A percentile compares a stretch with the other conserved stretches of the same genome.
These are phyloP conservation scores for Chrysanthemum seticuspe DNA, from an alignment of 129 eudicot genomes.

Conservation along the genomic window DNA sequence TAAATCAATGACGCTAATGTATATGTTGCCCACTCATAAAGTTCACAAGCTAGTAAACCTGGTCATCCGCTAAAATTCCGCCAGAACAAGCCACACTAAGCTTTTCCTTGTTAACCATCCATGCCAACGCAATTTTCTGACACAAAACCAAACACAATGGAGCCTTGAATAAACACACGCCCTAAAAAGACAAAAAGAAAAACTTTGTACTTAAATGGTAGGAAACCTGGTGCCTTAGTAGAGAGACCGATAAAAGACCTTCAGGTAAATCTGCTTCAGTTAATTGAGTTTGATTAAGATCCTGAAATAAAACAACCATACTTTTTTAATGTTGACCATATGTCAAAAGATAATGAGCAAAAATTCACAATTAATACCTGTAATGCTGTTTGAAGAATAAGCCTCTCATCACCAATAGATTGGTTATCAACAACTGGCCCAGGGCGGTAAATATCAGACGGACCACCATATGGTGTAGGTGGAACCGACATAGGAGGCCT, in stretches of 20 bases:
- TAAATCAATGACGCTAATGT: neutral
- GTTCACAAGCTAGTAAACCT: slow-evolving; percentile 41
- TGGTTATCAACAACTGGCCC: slow-evolving; percentile 53
- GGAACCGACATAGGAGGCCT: slow-evolving; percentile 31
- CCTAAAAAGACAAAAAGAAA: neutral
- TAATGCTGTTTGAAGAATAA: slow-evolving; percentile 68
- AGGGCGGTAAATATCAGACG: slow-evolving; percentile 44
- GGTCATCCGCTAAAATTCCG: slow-evolving; percentile 96
- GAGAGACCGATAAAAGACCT: slow-evolving; percentile 74
- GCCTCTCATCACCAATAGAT: slow-evolving; percentile 57
- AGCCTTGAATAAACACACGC: slow-evolving; percentile 9
- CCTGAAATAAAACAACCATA: slow-evolving; percentile 49
- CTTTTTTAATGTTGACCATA: neutral
- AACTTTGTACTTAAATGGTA: slow-evolving; percentile 10
- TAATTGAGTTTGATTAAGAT: slow-evolving; percentile 53
- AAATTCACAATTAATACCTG: slow-evolving; percentile 46
- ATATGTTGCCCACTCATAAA: neutral
- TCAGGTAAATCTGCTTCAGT: slow-evolving; percentile 60
- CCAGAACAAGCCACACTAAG: slow-evolving; percentile 70
- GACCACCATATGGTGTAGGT: slow-evolving; percentile 32
- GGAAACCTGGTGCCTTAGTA: slow-evolving; percentile 90
- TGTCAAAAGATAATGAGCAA: neutral
- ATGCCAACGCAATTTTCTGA: slow-evolving; percentile 88
- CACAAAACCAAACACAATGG: slow-evolving; percentile 15
- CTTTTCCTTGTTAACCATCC: slow-evolving; percentile 87